A percentile compares a stretch with the other conserved stretches of the same genome.
Evolutionary conservation across 2,329 filamentous ascomycete species (phyloP).

Genomic region (Penicillium sp.): DNA sequence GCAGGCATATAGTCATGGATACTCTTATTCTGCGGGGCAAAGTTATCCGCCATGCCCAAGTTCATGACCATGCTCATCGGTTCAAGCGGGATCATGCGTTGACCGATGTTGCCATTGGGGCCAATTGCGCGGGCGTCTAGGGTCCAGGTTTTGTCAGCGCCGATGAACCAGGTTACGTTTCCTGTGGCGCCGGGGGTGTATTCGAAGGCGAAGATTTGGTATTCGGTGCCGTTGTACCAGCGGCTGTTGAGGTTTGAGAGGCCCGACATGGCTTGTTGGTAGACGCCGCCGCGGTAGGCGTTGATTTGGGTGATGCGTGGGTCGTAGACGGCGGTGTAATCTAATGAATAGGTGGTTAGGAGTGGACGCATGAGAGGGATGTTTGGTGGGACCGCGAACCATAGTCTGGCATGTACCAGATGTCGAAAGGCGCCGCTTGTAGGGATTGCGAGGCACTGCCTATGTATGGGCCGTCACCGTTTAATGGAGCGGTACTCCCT

Average conservation of each 20-base stretch:
- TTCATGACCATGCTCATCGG: conserved; percentile 70
- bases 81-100: conserved; percentile 65
- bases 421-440: conserved; percentile 70
- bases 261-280: conserved; percentile 65
- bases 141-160: conserved; percentile 65
- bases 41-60: conserved; percentile 69
- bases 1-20: conserved; percentile 62
- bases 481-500: conserved; percentile 61
- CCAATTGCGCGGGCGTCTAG: conserved; percentile 61
- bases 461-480: conserved; percentile 54
- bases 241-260: conserved; percentile 64
- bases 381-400: conserved; percentile 32
- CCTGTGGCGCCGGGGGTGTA: conserved; percentile 63
- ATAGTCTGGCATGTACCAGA: conserved; percentile 68
- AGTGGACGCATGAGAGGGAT: neutral
- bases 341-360: conserved; percentile 31
- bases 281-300: conserved; percentile 61
- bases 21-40: conserved; percentile 62
- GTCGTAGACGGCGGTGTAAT: conserved; percentile 68
- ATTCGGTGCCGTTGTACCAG: conserved; percentile 67
- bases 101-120: conserved; percentile 70
- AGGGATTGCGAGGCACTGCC: conserved; percentile 67
- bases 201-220: conserved; percentile 66
- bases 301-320: conserved; percentile 59
- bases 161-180: conserved; percentile 70